Evolutionary conservation across 768 basidiomycete species (phyloP).

Genomic region (Crucibulum laeve): DNA sequence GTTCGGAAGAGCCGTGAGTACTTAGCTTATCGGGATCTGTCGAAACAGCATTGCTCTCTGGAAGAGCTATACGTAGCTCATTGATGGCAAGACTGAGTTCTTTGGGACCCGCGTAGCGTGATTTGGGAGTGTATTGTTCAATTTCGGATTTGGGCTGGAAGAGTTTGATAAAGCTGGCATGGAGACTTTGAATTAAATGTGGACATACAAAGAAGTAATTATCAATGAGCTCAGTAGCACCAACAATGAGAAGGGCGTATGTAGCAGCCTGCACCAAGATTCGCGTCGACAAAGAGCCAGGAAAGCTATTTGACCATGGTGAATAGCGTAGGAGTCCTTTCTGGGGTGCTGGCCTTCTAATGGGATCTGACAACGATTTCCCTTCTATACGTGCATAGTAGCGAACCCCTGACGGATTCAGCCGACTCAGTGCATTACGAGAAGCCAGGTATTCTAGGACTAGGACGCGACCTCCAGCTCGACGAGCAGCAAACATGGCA

Average conservation of each 20-base stretch:
- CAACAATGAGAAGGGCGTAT: slow-evolving; percentile 31
- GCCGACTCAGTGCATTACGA: no score
- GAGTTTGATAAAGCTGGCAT: background rate
- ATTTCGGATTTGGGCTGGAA: slow-evolving; percentile 3
- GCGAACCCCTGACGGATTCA: no score
- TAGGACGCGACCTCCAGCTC: no score
- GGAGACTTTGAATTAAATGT: background rate
- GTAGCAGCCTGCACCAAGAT: slow-evolving; percentile 29
- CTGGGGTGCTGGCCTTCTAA: background rate
- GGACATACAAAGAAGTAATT: slow-evolving; percentile 11
- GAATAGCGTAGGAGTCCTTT: slow-evolving; percentile 21
- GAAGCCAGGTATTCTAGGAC: no score
- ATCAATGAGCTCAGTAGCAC: slow-evolving; percentile 20
- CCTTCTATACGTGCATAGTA: no score
- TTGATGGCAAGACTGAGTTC: slow-evolving; percentile 49
- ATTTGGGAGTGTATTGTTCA: slow-evolving; percentile 5
- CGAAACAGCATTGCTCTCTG: slow-evolving; percentile 40
- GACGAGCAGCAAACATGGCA: no score
- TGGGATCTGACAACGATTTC: no score
- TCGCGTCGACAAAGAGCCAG: slow-evolving; percentile 24
- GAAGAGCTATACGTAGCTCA: slow-evolving; percentile 44
- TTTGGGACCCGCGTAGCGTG: slow-evolving; percentile 38
- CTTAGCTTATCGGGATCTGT: slow-evolving; percentile 48
- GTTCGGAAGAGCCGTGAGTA: slow-evolving; percentile 62
- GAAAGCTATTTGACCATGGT: slow-evolving; percentile 36